Evolutionary conservation across 345 rosid species (phyloP).

Genomic region (Heritiera fomes): DNA sequence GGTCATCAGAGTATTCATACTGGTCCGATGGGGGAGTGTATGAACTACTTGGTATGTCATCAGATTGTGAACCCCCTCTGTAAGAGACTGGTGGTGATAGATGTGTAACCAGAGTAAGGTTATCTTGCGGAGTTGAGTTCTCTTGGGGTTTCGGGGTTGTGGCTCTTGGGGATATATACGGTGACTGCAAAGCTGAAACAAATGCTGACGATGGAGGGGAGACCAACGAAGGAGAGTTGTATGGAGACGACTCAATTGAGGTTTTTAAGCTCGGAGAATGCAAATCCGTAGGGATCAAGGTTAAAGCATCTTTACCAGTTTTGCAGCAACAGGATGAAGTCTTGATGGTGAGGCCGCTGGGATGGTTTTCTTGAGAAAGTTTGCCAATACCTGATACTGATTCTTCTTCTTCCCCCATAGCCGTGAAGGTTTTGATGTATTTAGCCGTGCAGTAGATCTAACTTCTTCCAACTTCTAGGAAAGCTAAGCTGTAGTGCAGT

Average conservation of each 20-base stretch:
- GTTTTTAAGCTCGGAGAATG: constrained; percentile 45
- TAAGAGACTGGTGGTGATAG: constrained; percentile 44
- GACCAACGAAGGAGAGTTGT: constrained; percentile 71
- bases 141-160: constrained; percentile 38
- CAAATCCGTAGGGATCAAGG: constrained; percentile 30
- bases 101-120: constrained; percentile 16
- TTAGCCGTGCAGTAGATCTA: neutral
- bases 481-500: neutral
- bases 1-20: constrained; percentile 77
- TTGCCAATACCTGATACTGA: neutral
- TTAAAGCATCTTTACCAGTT: constrained; percentile 1
- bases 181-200: constrained; percentile 92
- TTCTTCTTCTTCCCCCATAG: constrained; percentile 1
- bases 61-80: constrained; percentile 41
- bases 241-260: constrained; percentile 54
- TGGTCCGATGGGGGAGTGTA: constrained; percentile 72
- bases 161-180: constrained; percentile 90
- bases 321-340: neutral
- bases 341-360: constrained; percentile 15
- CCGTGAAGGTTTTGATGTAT: neutral
- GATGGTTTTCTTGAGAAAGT: neutral
- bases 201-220: constrained; percentile 95
- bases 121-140: constrained; percentile 1
- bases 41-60: constrained; percentile 88
- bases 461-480: neutral